phyloP scores from a whole-genome alignment of 148 eudicot genomes.

The Rhododendron williamsianum region DNA sequence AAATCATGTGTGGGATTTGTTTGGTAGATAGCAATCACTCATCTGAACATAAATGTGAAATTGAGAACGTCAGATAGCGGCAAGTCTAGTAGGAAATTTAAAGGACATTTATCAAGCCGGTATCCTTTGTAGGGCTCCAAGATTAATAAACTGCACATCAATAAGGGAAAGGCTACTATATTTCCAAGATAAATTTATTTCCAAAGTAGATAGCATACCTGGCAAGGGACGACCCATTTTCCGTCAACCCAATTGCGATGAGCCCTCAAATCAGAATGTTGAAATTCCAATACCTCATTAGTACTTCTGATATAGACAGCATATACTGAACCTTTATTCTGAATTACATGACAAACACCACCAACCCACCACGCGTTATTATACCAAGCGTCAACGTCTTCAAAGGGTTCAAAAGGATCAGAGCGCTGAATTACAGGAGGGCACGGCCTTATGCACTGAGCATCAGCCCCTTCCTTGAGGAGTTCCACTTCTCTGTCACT shows the following conservation, averaged over 20 bases:
- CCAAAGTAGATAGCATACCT: slow-evolving; percentile 6
- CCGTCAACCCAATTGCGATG: slow-evolving; percentile 31
- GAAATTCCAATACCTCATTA: slow-evolving; percentile 27
- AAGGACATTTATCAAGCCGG: neutral
- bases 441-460: slow-evolving; percentile 30
- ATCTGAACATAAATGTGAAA: neutral
- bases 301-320: slow-evolving; percentile 18
- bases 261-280: slow-evolving; percentile 38
- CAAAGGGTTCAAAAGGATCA: slow-evolving; percentile 22
- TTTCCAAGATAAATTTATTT: neutral
- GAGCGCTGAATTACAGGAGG: slow-evolving; percentile 24
- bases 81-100: neutral
- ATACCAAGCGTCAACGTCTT: slow-evolving; percentile 44
- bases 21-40: neutral
- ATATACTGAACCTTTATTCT: slow-evolving; percentile 23
- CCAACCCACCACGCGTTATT: slow-evolving; percentile 36
- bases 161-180: neutral
- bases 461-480: slow-evolving; percentile 31
- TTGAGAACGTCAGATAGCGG: neutral
- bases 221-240: slow-evolving; percentile 22
- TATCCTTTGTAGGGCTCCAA: neutral
- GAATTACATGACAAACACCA: slow-evolving; percentile 16
- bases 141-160: neutral
- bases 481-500: slow-evolving; percentile 16
- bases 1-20: neutral